A percentile compares a stretch with the other conserved stretches of the same genome.
Evolutionary conservation across 176 grass and related monocot species (phyloP).

Genomic region (Paspalum notatum): DNA sequence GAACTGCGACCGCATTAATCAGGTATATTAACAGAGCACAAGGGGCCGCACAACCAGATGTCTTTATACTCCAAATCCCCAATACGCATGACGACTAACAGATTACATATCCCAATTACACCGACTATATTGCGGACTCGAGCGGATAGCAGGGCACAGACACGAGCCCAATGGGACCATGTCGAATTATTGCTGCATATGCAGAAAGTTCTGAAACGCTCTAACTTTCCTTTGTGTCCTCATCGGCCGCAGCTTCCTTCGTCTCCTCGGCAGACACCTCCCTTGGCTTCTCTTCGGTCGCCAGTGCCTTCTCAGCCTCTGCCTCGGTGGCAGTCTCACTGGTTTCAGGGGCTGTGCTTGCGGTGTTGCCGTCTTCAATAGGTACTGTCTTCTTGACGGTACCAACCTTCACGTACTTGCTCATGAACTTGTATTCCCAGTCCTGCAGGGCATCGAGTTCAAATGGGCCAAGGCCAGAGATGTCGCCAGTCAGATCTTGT

Average conservation of each 20-base stretch:
- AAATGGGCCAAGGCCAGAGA: slow-evolving; percentile 80
- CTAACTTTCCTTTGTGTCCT: slow-evolving; percentile 43
- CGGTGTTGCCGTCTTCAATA: slow-evolving; percentile 33
- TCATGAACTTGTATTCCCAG: slow-evolving; percentile 96
- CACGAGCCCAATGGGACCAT: background rate
- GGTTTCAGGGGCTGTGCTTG: slow-evolving; percentile 35
- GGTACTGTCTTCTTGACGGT: slow-evolving; percentile 68
- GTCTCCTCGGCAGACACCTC: slow-evolving; percentile 12
- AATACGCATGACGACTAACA: background rate
- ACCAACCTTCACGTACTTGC: slow-evolving; percentile 90
- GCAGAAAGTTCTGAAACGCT: background rate
- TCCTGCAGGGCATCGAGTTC: slow-evolving; percentile 86
- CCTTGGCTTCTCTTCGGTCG: slow-evolving; percentile 26
- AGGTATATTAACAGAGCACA: no score
- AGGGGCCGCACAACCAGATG: no score
- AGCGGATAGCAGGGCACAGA: slow-evolving; percentile 1
- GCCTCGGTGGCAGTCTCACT: slow-evolving; percentile 26
- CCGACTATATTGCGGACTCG: background rate
- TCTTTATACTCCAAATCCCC: background rate
- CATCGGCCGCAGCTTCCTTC: slow-evolving; percentile 33
- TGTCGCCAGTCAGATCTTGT: slow-evolving; percentile 71
- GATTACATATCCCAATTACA: slow-evolving; percentile 40
- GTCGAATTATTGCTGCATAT: slow-evolving; percentile 28
- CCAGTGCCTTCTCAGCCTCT: background rate
- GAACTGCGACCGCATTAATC: no score